Percentiles rank a stretch among this genome's conserved stretches.
Evolutionary conservation across 2,329 filamentous ascomycete genomes (phyloP).

Genomic region (Trichoderma pleuroti): DNA sequence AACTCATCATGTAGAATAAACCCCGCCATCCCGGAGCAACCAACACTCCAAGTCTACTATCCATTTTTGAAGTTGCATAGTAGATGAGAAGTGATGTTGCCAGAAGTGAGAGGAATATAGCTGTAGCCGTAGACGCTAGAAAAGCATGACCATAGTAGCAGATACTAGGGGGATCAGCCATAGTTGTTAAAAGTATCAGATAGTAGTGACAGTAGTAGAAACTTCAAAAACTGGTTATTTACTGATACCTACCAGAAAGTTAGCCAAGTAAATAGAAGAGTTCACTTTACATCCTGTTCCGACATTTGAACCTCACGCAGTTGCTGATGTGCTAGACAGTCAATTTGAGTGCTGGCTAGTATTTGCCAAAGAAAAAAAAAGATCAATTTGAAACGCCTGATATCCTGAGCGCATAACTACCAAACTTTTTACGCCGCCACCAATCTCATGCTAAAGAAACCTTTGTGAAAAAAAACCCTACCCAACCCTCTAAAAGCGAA

Average conservation of each 20-base stretch:
- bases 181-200: neutral
- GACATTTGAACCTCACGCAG: neutral
- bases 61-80: neutral
- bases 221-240: neutral
- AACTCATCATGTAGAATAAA: constrained; percentile 16
- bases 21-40: constrained; percentile 1
- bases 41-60: too few species aligned
- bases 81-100: neutral
- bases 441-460: neutral
- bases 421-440: neutral
- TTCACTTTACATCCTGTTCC: neutral
- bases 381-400: neutral
- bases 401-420: neutral
- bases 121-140: neutral
- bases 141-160: neutral
- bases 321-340: neutral
- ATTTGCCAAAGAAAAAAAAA: neutral
- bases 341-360: neutral
- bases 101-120: neutral
- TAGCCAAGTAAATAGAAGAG: neutral
- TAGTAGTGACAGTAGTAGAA: neutral
- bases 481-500: constrained; percentile 50
- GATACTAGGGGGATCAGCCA: neutral
- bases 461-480: too few species aligned
- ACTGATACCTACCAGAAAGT: too few species aligned